phyloP scores from a whole-genome alignment of 2,329 filamentous ascomycete genomes.

The Xylaria sp. region DNA sequence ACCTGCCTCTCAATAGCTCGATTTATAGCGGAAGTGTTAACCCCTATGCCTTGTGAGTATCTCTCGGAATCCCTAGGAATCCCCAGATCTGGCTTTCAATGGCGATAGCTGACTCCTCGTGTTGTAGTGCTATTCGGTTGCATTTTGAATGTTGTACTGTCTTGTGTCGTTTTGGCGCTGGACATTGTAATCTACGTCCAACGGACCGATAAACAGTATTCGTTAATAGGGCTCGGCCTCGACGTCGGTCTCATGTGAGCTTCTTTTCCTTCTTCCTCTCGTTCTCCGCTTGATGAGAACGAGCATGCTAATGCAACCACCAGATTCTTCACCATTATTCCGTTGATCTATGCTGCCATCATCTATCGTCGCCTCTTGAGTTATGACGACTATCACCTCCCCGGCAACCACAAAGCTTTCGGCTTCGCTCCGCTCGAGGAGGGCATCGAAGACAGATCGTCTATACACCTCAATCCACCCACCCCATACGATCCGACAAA shows the following conservation, averaged over 20 bases:
- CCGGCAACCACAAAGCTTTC: constrained; percentile 60
- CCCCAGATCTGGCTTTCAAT: too few species aligned
- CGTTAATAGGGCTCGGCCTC: constrained; percentile 59
- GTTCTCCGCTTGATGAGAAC: constrained; percentile 7
- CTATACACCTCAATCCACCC: constrained; percentile 36
- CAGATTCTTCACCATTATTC: constrained; percentile 56
- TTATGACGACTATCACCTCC: constrained; percentile 62
- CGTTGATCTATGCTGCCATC: constrained; percentile 58
- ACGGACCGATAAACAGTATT: constrained; percentile 58
- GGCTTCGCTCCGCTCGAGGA: constrained; percentile 53
- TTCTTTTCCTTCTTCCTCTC: neutral
- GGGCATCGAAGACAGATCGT: constrained; percentile 45
- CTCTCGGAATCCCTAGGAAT: too few species aligned
- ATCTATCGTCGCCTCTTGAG: constrained; percentile 59
- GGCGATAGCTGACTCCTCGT: too few species aligned
- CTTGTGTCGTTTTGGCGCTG: constrained; percentile 59
- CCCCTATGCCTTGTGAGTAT: constrained; percentile 56
- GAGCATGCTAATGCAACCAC: neutral
- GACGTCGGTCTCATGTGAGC: constrained; percentile 62
- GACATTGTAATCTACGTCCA: constrained; percentile 63
- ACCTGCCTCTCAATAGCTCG: constrained; percentile 60
- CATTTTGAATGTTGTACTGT: constrained; percentile 60
- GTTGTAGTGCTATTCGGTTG: constrained; percentile 59
- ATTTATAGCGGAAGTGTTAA: constrained; percentile 61
- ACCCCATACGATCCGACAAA: constrained; percentile 44